Evolutionary conservation across 352 stramenopile genomes (phyloP), one percentile per base, ranked within the genome.

Genomic region (Globisporangium echinulatum): DNA sequence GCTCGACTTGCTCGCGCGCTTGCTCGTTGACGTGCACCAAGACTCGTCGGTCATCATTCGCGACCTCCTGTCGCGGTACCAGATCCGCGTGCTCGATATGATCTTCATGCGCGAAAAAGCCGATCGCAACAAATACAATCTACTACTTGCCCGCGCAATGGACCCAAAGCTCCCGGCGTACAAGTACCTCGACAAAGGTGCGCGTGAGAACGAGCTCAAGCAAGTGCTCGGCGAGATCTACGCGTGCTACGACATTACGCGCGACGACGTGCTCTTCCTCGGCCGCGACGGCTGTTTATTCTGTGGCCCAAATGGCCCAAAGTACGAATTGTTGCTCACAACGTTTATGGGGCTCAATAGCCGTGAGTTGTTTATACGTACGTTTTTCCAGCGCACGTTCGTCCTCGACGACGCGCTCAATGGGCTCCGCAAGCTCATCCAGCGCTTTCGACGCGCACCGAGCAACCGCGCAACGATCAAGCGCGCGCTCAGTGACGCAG

Each of bases 131-230:
- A 99, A 99, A 64, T 96, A 98, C 68, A 99, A 99, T 62, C 69
- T 99, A 19, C 96, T 99, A 52, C 97, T 98, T 58, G 90, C 96
- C 43, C 97, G 94, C 58, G 85, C 94, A 37, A 99, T 99, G 52
- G 96, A 91, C 4, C 96, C 96, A 5, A 97, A 98, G 69, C 72
- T 99, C 10, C 95, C 92, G 42, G 96, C 95, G 7, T 94, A 94
- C 66, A 96, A 98, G 70, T 99, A 98, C 69, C 90, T 99, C 68
- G 93, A 98, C 70, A 98, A 98, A 57, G 94, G 94, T 44, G 92
- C 98, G 55, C 97, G 97, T 39, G 96, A 98, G 63, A 99, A 99
- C 69, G 96, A 99, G 64, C 82, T 99, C 4, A 98, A 98, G 73
- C 89, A 97, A 69, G 85, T 97, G 9, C 78, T 98, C 8, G 95